These are phyloP conservation scores for Talaromyces funiculosus DNA, from an alignment of 2,329 filamentous ascomycete species.

Conservation along the genomic window DNA sequence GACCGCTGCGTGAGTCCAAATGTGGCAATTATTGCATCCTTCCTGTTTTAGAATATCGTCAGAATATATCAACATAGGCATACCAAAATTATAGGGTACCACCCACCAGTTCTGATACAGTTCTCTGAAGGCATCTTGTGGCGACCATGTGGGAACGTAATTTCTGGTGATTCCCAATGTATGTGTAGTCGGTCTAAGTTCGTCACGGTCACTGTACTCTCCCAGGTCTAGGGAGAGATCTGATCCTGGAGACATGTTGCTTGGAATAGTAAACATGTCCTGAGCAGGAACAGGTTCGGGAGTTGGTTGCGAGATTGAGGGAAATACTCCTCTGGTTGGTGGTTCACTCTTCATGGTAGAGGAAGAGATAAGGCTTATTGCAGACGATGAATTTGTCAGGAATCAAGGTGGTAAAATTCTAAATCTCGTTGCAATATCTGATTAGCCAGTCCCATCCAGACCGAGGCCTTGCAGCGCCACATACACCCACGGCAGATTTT, in stretches of 20 bases:
- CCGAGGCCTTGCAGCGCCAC: too few relatives aligned
- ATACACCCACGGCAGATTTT: too few relatives aligned
- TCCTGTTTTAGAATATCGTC: not conserved
- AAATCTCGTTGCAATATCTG: too few relatives aligned
- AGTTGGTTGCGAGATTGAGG: not conserved
- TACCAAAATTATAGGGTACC: too few relatives aligned
- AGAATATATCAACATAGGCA: too few relatives aligned
- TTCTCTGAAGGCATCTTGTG: not conserved
- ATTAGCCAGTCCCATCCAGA: too few relatives aligned
- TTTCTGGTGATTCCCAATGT: not conserved
- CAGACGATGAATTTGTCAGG: too few relatives aligned
- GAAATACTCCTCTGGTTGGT: too few relatives aligned
- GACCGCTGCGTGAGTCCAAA: not conserved
- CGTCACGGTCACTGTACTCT: not conserved
- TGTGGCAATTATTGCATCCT: not conserved
- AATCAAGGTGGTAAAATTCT: too few relatives aligned
- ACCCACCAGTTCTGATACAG: slow-evolving; percentile 6
- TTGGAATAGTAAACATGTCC: not conserved
- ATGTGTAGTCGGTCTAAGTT: not conserved
- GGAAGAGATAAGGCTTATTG: too few relatives aligned
- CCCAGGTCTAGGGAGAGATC: too few relatives aligned
- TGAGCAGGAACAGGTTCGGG: not conserved
- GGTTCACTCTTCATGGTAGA: not conserved
- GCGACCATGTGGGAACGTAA: not conserved
- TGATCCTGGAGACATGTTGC: not conserved